These are phyloP conservation scores for Conticribra weissflogii DNA, from an alignment of 108 stramenopile species.

Conservation along the genomic window DNA sequence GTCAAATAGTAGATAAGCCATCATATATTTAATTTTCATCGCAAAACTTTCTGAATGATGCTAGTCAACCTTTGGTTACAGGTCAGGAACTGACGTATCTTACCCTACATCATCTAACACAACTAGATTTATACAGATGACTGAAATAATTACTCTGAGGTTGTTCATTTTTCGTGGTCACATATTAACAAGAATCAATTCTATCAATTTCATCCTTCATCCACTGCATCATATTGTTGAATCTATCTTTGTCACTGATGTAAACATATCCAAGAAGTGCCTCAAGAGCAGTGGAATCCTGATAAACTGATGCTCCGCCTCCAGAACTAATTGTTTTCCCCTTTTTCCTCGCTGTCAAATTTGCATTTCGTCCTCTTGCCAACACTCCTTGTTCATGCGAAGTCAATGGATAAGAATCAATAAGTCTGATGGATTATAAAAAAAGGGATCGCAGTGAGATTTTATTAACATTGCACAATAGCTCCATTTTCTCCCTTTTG, in stretches of 20 bases:
- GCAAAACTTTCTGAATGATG: too few species aligned
- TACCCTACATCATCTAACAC: too few species aligned
- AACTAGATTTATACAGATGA: too few species aligned
- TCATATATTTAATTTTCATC: too few species aligned
- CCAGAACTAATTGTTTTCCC: conserved; percentile 38
- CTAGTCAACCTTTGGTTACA: too few species aligned
- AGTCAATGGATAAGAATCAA: conserved; percentile 58
- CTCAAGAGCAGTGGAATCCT: conserved; percentile 89
- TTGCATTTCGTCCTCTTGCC: conserved; percentile 78
- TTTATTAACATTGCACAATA: background rate
- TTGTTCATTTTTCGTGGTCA: background rate
- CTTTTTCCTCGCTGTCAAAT: conserved; percentile 48
- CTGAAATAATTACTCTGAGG: background rate
- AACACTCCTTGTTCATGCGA: conserved; percentile 64
- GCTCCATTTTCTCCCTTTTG: background rate
- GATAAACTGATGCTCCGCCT: conserved; percentile 63
- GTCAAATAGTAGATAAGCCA: too few species aligned
- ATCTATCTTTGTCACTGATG: conserved; percentile 63
- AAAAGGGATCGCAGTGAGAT: background rate
- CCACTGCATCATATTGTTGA: conserved; percentile 67
- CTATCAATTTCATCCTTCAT: conserved; percentile 40
- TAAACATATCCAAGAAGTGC: conserved; percentile 83
- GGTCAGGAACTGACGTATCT: too few species aligned
- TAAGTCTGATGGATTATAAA: conserved; percentile 19
- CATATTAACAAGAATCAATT: conserved; percentile 18